These are phyloP conservation scores for Cystofilobasidium macerans DNA, from an alignment of 768 basidiomycete species.

Conservation along the genomic window DNA sequence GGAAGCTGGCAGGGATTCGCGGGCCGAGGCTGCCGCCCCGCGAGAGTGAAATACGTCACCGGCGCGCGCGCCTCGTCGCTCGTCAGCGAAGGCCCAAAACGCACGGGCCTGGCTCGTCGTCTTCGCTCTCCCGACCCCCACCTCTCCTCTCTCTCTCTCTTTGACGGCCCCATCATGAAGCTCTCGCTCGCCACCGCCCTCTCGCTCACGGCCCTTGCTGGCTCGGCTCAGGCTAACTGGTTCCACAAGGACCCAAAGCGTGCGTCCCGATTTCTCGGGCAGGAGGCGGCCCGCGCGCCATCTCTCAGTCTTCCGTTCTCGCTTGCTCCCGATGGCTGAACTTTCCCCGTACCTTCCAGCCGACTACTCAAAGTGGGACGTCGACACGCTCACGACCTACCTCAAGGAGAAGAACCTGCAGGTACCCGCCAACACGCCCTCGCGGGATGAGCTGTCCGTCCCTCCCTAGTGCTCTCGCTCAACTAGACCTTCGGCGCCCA, in stretches of 20 bases:
- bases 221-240: conserved; percentile 15
- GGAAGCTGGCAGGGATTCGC: no score
- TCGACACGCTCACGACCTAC: conserved; percentile 17
- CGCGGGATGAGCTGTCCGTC: conserved; percentile 16
- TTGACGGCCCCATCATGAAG: conserved; percentile 17
- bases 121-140: not conserved
- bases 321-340: not conserved
- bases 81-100: no score
- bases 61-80: no score
- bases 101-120: no score
- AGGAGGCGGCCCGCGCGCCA: no score
- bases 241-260: conserved; percentile 24
- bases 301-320: no score
- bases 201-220: conserved; percentile 10
- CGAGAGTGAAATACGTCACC: no score
- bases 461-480: not conserved
- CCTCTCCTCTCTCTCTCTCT: not conserved
- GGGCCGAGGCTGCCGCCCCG: no score
- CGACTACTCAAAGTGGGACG: conserved; percentile 18
- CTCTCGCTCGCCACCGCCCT: conserved; percentile 21
- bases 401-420: conserved; percentile 15
- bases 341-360: not conserved
- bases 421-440: conserved; percentile 10
- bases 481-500: not conserved
- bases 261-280: not conserved